Base-by-base conservation (phyloP, 2,329 filamentous ascomycete genomes). In the Mariannaea elegans region DNA sequence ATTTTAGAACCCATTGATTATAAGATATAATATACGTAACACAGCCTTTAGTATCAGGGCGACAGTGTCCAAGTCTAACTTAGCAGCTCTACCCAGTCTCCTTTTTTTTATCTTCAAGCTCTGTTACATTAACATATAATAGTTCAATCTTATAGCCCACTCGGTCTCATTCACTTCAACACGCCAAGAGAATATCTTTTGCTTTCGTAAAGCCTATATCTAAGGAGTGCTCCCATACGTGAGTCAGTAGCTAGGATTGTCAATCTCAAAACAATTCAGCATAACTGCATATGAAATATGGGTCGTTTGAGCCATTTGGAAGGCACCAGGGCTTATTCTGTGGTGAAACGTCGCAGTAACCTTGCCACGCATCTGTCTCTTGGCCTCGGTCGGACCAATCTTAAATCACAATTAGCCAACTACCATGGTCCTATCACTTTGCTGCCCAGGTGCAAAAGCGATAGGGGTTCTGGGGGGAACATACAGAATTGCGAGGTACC, bases 271-370 rank as follows among this genome's bases (percentile, higher is more conserved):
- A 23, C 44, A 47, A 34, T 47, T 47, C 7, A 47, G 44, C 44
- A 47, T 47, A 47, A 47, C n/a, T 19, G 44, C 44, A 47, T 47
- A 47, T 34, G 44, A 47, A n/a, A 47, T 47, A 47, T 19, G 44
- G 27, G 18, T 47, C 44, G 4, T 47, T 47, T 34, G n/a, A 18
- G 18, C 44, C 44, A 14, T 47, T 47, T 18, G 44, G 44, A 19
- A 47, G n/a, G 27, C 44, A 47, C n/a, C n/a, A 47, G 5, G 27
- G 27, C 24, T 47, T 32, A 34, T 47, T 47, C 44, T 47, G 27
- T 47, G 44, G 44, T 12, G 44, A 14, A 34, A 47, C 27, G n/a
- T 47, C 44, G 27, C 44, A 47, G 44, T 47, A 47, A 23, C 44
- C 44, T 34, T 47, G 44, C 44, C 44, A 47, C 7, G 44, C 44